Evolutionary conservation across 2,329 filamentous ascomycete species (phyloP).

Genomic region (Colletotrichum echinochloae): DNA sequence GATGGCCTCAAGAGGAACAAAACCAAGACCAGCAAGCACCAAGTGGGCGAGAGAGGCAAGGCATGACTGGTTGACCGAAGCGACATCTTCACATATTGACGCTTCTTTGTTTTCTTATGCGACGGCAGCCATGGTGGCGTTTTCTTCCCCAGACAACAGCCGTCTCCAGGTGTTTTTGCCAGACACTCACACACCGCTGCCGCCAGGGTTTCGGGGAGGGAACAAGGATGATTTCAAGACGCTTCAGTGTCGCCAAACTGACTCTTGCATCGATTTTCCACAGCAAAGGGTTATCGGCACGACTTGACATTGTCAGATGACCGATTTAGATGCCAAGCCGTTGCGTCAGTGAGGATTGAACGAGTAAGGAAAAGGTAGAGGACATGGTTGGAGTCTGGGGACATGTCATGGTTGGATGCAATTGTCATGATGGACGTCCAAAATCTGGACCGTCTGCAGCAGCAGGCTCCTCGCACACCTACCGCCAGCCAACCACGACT

Average conservation of each 20-base stretch:
- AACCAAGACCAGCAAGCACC: slow-evolving; percentile 17
- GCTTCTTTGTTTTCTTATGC: slow-evolving; percentile 31
- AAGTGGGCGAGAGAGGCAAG: not conserved
- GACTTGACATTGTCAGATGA: slow-evolving; percentile 15
- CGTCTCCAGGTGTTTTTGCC: slow-evolving; percentile 10
- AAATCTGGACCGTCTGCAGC: slow-evolving; percentile 17
- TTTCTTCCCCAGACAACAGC: slow-evolving; percentile 29
- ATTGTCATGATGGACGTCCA: slow-evolving; percentile 22
- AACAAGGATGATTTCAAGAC: slow-evolving; percentile 27
- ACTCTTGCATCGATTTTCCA: slow-evolving; percentile 28
- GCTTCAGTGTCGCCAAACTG: slow-evolving; percentile 33
- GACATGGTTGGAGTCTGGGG: not conserved
- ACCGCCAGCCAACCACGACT: not conserved
- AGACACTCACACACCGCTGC: slow-evolving; percentile 27
- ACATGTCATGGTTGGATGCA: slow-evolving; percentile 15
- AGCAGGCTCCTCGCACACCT: not conserved
- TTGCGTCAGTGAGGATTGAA: not conserved
- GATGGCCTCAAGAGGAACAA: slow-evolving; percentile 33
- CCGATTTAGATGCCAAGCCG: slow-evolving; percentile 7
- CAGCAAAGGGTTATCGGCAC: not conserved
- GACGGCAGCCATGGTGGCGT: slow-evolving; percentile 26
- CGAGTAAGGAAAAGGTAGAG: not conserved
- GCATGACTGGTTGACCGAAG: slow-evolving; percentile 6
- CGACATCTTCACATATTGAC: not conserved
- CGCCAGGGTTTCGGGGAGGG: slow-evolving; percentile 18